Evolutionary conservation across 2,329 filamentous ascomycete species (phyloP), one percentile per base, ranked within the genome.

Genomic region (Neofusicoccum sp.): DNA sequence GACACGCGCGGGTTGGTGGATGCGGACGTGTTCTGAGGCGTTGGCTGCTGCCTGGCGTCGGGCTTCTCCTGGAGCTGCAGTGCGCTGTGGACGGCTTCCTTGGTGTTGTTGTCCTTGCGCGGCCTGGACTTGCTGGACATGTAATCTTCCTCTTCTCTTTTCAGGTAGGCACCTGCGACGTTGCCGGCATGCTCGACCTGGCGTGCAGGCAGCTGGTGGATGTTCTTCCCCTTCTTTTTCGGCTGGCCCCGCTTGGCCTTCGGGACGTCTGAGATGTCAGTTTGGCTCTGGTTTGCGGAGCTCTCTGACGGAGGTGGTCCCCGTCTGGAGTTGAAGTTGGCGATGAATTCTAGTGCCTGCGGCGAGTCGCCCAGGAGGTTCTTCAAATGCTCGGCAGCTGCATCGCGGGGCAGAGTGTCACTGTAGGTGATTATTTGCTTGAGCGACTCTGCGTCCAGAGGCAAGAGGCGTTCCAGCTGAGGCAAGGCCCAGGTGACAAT

Each of bases 321-420:
- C 63, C 84, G 78, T 60, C 84, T 85, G 3, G 87, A 84, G 71
- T 96, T 98, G 76, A 89, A 90, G 9, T 83, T 84, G 24, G 86
- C 81, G 63, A 90, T 89, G 70, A 90, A 90, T 66, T 90, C 87
- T 56, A 90, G 74, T 1, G 85, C 83, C 67, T 89, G 86, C 1
- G 92, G 85, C 6, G 90, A 92, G 73, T 96, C 91, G 53, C 93
- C 95, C 0, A 99, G 84, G 58, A 99, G 80, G 70, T 95, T 91
- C 73, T 87, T 89, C 63, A 99, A 88, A 74, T 98, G 91, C 43
- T 92, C 87, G 54, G 86, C 91, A 12, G 91, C 90, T 65, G 89
- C 89, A 56, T 86, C 78, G 70, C 89, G 92, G 20, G 91, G 86
- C 7, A 98, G 82, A 0, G 87, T 89, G 36, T 85, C 80, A 2